Evolutionary conservation across 331 rosid species (phyloP), one percentile per base, ranked within the genome.

Genomic region (Telfairia occidentalis): DNA sequence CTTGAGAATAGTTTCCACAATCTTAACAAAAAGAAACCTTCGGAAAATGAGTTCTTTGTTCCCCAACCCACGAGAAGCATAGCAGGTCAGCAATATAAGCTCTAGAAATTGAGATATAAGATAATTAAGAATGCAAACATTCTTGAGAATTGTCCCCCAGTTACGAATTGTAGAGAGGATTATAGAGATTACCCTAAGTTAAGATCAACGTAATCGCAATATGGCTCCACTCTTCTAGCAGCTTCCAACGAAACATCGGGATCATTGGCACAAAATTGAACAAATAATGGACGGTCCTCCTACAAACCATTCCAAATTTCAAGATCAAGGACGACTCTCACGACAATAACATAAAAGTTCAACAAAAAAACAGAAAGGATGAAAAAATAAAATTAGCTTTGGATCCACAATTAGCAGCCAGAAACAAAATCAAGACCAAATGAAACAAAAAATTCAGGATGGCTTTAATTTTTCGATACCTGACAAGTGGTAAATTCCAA

Each of bases 251-350:
- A 85, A 32, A 81, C 78, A 59, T 86, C 93, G 4, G 97, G 96
- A 60, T 95, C 92, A 75, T 91, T 95, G n/a, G 98, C 96, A 78
- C 98, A 95, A 82, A 95, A 95, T 59, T 91, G 98, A 60, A 91
- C 97, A 87, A 91, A 91, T 37, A 95, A 81, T 0, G 98, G 97
- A 29, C 93, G 88, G 42, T 87, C 91, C 84, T 83, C 91, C 87
- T 87, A 83, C 78, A 81, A 52, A 30, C 26, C 61, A 52, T 52
- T 54, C 40, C 9, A 61, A 46, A 32, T 23, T 23, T 24, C 1
- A 58, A 23, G 13, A 43, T 28, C 59, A 60, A 46, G 0, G 19
- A 46, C 6, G 30, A 59, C n/a, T 1, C 7, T 15, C 28, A 55
- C 23, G 6, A 55, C 18, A 23, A 13, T 6, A 54, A 34, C 8